Evolutionary conservation across 305 asterid species (phyloP).

Genomic region (Fraxinus floribunda): DNA sequence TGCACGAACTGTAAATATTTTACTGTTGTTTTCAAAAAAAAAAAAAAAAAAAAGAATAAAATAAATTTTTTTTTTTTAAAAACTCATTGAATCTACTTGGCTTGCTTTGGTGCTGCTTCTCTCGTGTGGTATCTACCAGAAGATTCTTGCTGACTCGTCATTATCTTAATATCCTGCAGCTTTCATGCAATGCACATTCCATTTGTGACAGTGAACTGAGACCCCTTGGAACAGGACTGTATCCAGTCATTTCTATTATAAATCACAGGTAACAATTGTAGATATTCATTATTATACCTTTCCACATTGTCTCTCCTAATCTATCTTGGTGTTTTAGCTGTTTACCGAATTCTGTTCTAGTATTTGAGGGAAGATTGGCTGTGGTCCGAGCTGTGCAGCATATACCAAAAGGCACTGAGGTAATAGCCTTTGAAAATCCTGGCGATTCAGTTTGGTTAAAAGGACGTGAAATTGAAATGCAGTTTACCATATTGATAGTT

Average conservation of each 20-base stretch:
- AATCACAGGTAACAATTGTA: conserved; percentile 74
- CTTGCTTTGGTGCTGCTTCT: conserved; percentile 1
- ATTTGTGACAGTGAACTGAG: conserved; percentile 86
- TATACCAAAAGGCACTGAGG: conserved; percentile 87
- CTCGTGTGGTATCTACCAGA: background rate
- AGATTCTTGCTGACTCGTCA: background rate
- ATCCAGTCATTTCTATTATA: conserved; percentile 76
- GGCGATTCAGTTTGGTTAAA: conserved; percentile 12
- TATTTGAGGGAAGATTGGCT: conserved; percentile 77
- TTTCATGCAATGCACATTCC: conserved; percentile 98
- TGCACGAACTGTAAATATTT: background rate
- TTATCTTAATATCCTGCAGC: conserved; percentile 41
- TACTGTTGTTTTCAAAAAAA: background rate
- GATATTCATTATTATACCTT: conserved; percentile 10
- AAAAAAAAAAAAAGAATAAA: background rate
- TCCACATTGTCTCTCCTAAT: conserved; percentile 33
- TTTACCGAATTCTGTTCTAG: conserved; percentile 78
- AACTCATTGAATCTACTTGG: background rate
- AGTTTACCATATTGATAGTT: background rate
- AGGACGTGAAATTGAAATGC: background rate
- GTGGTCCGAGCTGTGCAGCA: conserved; percentile 73
- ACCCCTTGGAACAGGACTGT: conserved; percentile 91
- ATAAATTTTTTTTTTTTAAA: background rate
- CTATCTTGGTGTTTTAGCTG: conserved; percentile 56
- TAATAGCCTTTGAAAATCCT: conserved; percentile 35